Evolutionary conservation across 768 basidiomycete genomes (phyloP).

Genomic region (Melanogaster broomeanus): DNA sequence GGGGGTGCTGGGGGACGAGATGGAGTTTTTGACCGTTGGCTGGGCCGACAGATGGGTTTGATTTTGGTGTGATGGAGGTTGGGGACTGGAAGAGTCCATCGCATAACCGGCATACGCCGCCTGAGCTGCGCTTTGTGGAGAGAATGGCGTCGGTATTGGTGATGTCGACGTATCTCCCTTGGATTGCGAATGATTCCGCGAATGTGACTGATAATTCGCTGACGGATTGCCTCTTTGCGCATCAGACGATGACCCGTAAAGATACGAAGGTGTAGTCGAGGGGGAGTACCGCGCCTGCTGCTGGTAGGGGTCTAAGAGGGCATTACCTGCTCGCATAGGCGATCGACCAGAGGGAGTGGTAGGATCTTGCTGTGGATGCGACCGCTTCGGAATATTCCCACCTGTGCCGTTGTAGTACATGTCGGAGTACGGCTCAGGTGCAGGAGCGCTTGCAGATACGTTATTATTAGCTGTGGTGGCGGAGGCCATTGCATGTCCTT

Average conservation of each 20-base stretch:
- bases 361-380: constrained; percentile 56
- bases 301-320: constrained; percentile 69
- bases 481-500: constrained; percentile 41
- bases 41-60: constrained; percentile 55
- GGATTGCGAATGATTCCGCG: constrained; percentile 57
- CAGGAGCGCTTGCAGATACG: constrained; percentile 32
- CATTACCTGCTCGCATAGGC: constrained; percentile 57
- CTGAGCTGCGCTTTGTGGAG: constrained; percentile 49
- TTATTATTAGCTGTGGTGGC: constrained; percentile 34
- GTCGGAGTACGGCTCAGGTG: constrained; percentile 53
- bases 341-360: constrained; percentile 56
- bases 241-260: constrained; percentile 39
- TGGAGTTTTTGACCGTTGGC: constrained; percentile 50
- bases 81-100: constrained; percentile 68
- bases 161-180: constrained; percentile 55
- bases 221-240: constrained; percentile 43
- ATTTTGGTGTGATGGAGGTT: constrained; percentile 49
- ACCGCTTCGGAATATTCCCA: constrained; percentile 53
- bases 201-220: constrained; percentile 53
- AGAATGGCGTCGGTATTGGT: constrained; percentile 50
- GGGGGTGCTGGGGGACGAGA: constrained; percentile 73
- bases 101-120: constrained; percentile 51
- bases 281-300: constrained; percentile 68
- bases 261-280: constrained; percentile 47
- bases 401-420: constrained; percentile 60